Conservation (phyloP, 331 rosid genomes). For the Pyrus hybrid region DNA sequence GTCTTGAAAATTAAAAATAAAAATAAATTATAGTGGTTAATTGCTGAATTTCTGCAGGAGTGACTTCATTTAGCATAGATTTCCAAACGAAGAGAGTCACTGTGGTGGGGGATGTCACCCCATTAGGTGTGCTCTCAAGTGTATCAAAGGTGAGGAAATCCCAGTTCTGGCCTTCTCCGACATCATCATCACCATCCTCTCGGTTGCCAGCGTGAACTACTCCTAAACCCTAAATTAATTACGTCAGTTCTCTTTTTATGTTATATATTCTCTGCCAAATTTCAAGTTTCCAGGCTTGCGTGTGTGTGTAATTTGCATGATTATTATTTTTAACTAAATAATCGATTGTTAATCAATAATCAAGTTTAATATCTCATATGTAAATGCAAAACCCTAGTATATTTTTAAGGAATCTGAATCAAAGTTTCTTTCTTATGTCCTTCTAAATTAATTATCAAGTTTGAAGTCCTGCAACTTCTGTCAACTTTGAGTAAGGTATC, state of each 20-base stretch:
- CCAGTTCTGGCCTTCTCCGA: slow-evolving; percentile 62
- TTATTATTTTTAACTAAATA: not conserved
- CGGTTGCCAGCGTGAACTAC: slow-evolving; percentile 32
- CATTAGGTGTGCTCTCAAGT: slow-evolving; percentile 60
- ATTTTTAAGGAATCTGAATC: not conserved
- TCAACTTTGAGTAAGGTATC: not conserved
- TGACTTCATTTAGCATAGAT: slow-evolving; percentile 75
- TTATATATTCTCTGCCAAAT: not conserved
- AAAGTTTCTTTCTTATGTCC: not conserved
- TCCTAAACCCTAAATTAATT: not conserved
- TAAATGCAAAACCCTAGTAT: not conserved
- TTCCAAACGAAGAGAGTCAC: slow-evolving; percentile 67
- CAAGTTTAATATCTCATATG: not conserved
- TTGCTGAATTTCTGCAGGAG: slow-evolving; percentile 31
- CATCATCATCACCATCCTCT: slow-evolving; percentile 29
- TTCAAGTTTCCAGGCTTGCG: not conserved
- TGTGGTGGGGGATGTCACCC: slow-evolving; percentile 62
- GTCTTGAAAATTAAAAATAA: no score
- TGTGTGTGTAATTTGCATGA: slow-evolving; percentile 7
- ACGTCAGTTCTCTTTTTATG: not conserved
- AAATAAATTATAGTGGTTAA: no score
- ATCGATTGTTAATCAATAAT: not conserved
- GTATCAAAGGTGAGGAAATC: slow-evolving; percentile 86
- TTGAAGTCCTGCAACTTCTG: slow-evolving; percentile 9
- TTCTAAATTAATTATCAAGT: not conserved